Conservation (phyloP, 2,329 filamentous ascomycete genomes). For the Botrytis deweyae region DNA sequence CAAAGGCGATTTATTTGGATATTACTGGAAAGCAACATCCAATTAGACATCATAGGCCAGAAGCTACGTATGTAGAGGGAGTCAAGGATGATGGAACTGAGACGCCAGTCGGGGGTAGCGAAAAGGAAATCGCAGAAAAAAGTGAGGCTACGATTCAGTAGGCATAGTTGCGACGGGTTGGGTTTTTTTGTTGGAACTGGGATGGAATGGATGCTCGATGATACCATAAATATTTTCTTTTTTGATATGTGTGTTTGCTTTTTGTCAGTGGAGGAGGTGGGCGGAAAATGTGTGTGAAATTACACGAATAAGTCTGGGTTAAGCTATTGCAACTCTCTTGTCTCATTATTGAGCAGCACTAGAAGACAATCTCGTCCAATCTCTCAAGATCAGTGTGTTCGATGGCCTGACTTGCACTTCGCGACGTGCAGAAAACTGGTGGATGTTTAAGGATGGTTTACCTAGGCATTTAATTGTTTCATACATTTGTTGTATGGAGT, state of each 20-base stretch:
- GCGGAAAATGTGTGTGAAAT: not conserved
- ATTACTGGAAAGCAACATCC: conserved; percentile 46
- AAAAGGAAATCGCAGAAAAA: conserved; percentile 27
- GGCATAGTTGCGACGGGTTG: not conserved
- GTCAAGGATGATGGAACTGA: conserved; percentile 30
- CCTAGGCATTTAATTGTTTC: not conserved
- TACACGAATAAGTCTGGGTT: not conserved
- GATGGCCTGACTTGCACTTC: not conserved
- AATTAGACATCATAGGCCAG: conserved; percentile 31
- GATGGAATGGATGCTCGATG: not conserved
- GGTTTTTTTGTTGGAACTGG: not conserved
- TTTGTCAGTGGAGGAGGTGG: too few relatives aligned
- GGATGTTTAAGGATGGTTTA: not conserved
- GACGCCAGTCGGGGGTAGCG: conserved; percentile 27
- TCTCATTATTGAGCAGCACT: not conserved
- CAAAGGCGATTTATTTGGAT: conserved; percentile 62
- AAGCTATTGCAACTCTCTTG: not conserved
- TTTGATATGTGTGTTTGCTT: not conserved
- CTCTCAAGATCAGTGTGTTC: not conserved
- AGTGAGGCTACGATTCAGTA: conserved; percentile 2
- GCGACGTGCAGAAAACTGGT: not conserved
- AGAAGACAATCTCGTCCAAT: not conserved
- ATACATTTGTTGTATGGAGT: not conserved
- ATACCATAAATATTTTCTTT: not conserved
- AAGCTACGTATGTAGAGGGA: conserved; percentile 35